A percentile compares a stretch with the other conserved stretches of the same genome.
Evolutionary conservation across 306 rosid species (phyloP).

Genomic region (Begonia peltatifolia): DNA sequence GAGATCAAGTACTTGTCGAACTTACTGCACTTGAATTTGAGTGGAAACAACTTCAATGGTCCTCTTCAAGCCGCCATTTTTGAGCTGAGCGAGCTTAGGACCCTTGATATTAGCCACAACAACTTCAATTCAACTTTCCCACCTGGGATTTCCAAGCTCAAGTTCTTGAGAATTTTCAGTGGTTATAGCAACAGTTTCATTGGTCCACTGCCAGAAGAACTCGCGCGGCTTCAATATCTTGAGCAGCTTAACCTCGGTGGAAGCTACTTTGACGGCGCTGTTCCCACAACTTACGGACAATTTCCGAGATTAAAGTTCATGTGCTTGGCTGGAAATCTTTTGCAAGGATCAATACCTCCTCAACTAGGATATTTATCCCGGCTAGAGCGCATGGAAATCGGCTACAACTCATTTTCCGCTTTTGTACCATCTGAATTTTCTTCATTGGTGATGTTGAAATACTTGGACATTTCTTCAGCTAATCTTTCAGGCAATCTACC

Average conservation of each 20-base stretch:
- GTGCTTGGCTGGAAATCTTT: conserved; percentile 52
- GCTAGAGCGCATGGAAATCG: conserved; percentile 69
- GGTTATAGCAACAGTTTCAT: conserved; percentile 80
- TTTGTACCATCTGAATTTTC: conserved; percentile 40
- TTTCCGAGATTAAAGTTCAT: conserved; percentile 39
- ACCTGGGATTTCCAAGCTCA: conserved; percentile 68
- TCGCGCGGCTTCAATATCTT: conserved; percentile 42
- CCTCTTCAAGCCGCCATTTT: conserved; percentile 46
- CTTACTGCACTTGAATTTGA: conserved; percentile 53
- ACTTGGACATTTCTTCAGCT: conserved; percentile 51
- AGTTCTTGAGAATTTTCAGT: conserved; percentile 45
- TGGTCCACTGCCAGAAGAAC: conserved; percentile 51
- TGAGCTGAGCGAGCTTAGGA: conserved; percentile 35
- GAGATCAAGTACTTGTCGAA: conserved; percentile 38
- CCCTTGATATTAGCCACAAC: conserved; percentile 61
- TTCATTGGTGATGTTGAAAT: conserved; percentile 34
- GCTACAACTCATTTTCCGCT: conserved; percentile 59
- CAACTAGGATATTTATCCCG: conserved; percentile 37
- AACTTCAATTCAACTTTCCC: conserved; percentile 68
- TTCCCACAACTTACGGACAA: conserved; percentile 52
- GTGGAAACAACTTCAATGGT: conserved; percentile 53
- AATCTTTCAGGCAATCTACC: conserved; percentile 47
- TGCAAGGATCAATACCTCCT: conserved; percentile 48
- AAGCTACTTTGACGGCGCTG: conserved; percentile 57
- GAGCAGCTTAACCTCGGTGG: conserved; percentile 84